phyloP scores from a whole-genome alignment of 2,329 filamentous ascomycete genomes.

The Fusarium sp. region DNA sequence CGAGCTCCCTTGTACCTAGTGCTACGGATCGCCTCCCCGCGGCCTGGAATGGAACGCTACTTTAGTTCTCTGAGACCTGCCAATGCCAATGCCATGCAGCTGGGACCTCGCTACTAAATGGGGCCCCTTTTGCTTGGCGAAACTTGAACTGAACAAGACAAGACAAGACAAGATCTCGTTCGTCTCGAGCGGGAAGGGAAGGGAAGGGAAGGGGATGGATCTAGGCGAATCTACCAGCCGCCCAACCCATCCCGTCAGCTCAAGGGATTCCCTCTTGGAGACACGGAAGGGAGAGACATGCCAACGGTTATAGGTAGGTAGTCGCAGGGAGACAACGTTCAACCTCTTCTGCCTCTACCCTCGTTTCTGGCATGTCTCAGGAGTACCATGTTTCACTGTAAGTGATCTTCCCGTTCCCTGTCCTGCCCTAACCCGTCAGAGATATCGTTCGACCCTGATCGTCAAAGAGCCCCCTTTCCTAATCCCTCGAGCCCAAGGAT shows the following conservation, averaged over 20 bases:
- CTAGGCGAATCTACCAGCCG: constrained; percentile 30
- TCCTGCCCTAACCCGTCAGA: background rate
- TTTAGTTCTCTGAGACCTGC: background rate
- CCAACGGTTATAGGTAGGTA: constrained; percentile 9
- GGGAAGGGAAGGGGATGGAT: constrained; percentile 10
- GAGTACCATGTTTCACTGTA: constrained; percentile 18
- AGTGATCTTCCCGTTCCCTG: constrained; percentile 19
- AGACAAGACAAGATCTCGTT: constrained; percentile 8
- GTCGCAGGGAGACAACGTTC: constrained; percentile 2
- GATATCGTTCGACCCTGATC: constrained; percentile 16
- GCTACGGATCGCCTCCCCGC: constrained; percentile 27
- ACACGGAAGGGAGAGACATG: constrained; percentile 34
- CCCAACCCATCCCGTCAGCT: background rate
- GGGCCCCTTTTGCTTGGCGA: constrained; percentile 8
- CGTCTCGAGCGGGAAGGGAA: constrained; percentile 18
- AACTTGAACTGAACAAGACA: background rate
- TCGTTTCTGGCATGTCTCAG: constrained; percentile 21
- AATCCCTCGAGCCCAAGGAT: constrained; percentile 9
- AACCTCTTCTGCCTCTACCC: background rate
- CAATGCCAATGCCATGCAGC: constrained; percentile 10
- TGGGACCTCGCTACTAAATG: constrained; percentile 1
- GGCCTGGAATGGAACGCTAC: constrained; percentile 29
- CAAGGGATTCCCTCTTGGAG: constrained; percentile 11
- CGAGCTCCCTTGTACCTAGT: constrained; percentile 7
- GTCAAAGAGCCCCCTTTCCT: constrained; percentile 8